Conservation (phyloP, 495 filamentous ascomycete species). For the Pseudomonodictys pantanalensis region DNA sequence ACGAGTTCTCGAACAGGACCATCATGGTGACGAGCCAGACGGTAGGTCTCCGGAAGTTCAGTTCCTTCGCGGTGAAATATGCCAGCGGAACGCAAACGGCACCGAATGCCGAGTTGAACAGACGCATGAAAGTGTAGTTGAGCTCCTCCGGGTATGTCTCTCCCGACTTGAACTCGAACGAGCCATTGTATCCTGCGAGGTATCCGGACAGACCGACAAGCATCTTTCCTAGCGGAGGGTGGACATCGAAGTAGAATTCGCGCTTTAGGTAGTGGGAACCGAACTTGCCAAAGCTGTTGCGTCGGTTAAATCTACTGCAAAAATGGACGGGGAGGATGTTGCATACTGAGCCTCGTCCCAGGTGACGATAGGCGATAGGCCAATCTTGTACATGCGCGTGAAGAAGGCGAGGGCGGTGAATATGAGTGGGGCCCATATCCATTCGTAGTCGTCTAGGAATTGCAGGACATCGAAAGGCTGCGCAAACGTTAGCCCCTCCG, state of each 20-base stretch:
- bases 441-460: slow-evolving; percentile 75
- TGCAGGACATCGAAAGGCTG: slow-evolving; percentile 53
- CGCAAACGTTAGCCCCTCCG: slow-evolving; percentile 2
- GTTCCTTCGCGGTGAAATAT: slow-evolving; percentile 88
- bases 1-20: slow-evolving; percentile 98
- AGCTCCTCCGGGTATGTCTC: slow-evolving; percentile 90
- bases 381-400: slow-evolving; percentile 93
- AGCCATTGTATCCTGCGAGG: slow-evolving; percentile 96
- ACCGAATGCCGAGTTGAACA: slow-evolving; percentile 95
- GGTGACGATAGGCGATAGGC: slow-evolving; percentile 90
- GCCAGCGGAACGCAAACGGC: slow-evolving; percentile 89
- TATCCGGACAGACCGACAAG: slow-evolving; percentile 94
- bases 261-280: slow-evolving; percentile 97
- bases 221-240: slow-evolving; percentile 97
- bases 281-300: slow-evolving; percentile 89
- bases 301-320: slow-evolving; percentile 8
- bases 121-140: slow-evolving; percentile 97
- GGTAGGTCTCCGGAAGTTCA: slow-evolving; percentile 78
- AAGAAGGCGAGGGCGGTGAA: slow-evolving; percentile 89
- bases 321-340: slow-evolving; percentile 1
- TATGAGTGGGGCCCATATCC: slow-evolving; percentile 79
- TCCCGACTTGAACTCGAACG: slow-evolving; percentile 99
- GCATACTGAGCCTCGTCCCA: slow-evolving; percentile 96
- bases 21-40: slow-evolving; percentile 95
- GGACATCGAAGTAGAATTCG: slow-evolving; percentile 99